Evolutionary conservation across 345 rosid species (phyloP).

Genomic region (Balakata baccata): DNA sequence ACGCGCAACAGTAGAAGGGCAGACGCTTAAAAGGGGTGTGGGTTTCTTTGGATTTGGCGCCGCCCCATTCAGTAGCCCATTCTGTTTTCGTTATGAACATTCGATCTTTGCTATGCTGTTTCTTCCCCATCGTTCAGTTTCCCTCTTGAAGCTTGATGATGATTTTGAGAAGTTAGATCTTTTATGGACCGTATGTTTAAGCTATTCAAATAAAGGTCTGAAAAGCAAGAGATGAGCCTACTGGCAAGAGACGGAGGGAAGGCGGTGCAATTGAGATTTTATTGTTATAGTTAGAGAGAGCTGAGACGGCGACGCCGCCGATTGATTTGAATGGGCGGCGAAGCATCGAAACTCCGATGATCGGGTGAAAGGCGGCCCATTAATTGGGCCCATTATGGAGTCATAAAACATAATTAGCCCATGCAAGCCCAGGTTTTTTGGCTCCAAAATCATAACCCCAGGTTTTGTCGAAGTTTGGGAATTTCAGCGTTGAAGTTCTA

Average conservation of each 20-base stretch:
- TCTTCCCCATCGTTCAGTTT: slow-evolving; percentile 71
- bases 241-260: too few relatives aligned
- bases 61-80: slow-evolving; percentile 99
- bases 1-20: slow-evolving; percentile 99
- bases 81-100: slow-evolving; percentile 94
- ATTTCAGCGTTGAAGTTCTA: neutral
- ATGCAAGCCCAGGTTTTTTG: slow-evolving; percentile 2
- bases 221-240: too few relatives aligned
- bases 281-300: neutral
- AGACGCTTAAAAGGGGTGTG: slow-evolving; percentile 84
- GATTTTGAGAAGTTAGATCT: slow-evolving; percentile 4
- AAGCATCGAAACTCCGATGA: neutral
- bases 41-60: slow-evolving; percentile 79
- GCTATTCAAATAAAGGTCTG: too few relatives aligned
- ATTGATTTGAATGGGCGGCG: neutral
- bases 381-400: neutral
- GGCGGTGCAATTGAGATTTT: neutral
- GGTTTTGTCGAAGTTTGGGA: neutral
- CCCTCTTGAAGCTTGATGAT: neutral
- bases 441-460: neutral
- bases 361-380: neutral
- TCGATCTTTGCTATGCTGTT: slow-evolving; percentile 94
- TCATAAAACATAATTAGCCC: neutral
- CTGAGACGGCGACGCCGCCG: slow-evolving; percentile 9
- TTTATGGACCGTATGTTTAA: neutral